These are phyloP conservation scores for Plectranthus barbatus DNA, from an alignment of 257 asterid genomes.

Conservation along the genomic window DNA sequence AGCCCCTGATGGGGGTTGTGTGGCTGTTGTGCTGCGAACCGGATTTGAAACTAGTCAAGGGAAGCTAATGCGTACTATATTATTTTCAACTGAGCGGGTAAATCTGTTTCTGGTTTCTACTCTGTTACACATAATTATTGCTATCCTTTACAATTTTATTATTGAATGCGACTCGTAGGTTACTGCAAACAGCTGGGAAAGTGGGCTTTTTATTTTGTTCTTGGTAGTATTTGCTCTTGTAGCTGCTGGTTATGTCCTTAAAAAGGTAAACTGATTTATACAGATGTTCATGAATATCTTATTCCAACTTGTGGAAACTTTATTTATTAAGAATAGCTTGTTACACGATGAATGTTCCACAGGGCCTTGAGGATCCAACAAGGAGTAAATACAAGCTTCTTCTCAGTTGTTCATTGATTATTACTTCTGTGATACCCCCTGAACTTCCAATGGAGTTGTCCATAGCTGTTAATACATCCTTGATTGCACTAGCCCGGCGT, in stretches of 20 bases:
- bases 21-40: conserved; percentile 93
- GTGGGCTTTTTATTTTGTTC: conserved; percentile 88
- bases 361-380: conserved; percentile 99
- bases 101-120: conserved; percentile 10
- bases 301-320: not conserved
- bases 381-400: conserved; percentile 96
- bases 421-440: conserved; percentile 97
- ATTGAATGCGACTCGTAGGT: conserved; percentile 41
- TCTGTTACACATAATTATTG: conserved; percentile 12
- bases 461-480: conserved; percentile 94
- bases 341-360: conserved; percentile 11
- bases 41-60: conserved; percentile 99
- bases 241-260: conserved; percentile 98
- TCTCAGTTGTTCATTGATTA: conserved; percentile 90
- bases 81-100: conserved; percentile 99
- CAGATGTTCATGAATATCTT: not conserved
- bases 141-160: conserved; percentile 7
- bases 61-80: conserved; percentile 94
- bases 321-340: not conserved
- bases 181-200: conserved; percentile 99
- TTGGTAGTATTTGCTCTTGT: conserved; percentile 87
- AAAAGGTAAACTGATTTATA: conserved; percentile 45
- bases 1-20: conserved; percentile 98
- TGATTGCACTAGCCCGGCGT: conserved; percentile 90
- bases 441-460: conserved; percentile 99